Evolutionary conservation across 176 grass and related monocot species (phyloP), one percentile per base, ranked within the genome.

Genomic region (Panicum miliaceum): DNA sequence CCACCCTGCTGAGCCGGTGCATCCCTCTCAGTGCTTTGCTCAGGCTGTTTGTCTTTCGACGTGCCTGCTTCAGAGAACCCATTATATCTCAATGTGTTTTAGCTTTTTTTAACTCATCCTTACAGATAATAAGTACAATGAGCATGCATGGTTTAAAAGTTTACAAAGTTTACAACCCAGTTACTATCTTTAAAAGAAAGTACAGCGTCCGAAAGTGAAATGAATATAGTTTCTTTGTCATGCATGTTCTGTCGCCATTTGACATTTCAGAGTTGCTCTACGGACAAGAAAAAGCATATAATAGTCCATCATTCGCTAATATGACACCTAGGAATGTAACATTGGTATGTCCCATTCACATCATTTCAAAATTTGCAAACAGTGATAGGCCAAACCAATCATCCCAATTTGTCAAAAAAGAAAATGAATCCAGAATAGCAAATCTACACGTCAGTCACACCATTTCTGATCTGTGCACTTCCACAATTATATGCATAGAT

Each of bases 11-110:
- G 65, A 29, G 57, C 12, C 10, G 79, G 52, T 51, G 91, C n/a
- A 48, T 54, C 68, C 64, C 65, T 73, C 79, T 80, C 76, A 6
- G 60, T 64, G 27, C 68, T 79, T 50, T 87, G 82, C 38, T 75
- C 77, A 11, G 81, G 64, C 51, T 88, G 89, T 85, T 86, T 94
- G 46, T 90, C 90, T 86, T 90, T 98, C 5, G 89, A 82, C 26
- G 82, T 61, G 67, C 91, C 95, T 97, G 82, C 47, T 89, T 47
- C 34, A 75, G n/a, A 79, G 36, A 61, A 75, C 0, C 7, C 11
- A 6, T 46, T 26, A 18, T 46, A 50, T 6, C 5, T 52, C 43
- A 22, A 2, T 69, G 23, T 58, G 4, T 68, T 56, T 58, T 35
- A 76, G 47, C 18, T 47, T 77, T 68, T 68, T n/a, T 22, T 27